Percentiles rank a stretch among this genome's conserved stretches.
Evolutionary conservation across 495 filamentous ascomycete genomes (phyloP).

Genomic region (Annulohypoxylon bovei): DNA sequence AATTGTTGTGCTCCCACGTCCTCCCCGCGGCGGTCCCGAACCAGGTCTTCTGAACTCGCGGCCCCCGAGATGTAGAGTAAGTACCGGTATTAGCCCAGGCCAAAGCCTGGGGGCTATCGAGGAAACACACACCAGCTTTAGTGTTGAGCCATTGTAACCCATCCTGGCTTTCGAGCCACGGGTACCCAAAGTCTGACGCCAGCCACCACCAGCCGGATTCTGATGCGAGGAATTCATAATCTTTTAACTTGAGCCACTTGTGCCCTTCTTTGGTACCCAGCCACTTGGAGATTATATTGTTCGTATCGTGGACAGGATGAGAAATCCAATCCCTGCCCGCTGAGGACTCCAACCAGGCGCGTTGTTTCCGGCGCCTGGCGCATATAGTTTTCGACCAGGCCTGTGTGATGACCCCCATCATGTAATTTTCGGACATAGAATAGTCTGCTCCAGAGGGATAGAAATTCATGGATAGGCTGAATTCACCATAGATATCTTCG

Average conservation of each 20-base stretch:
- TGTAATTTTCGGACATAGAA: neutral
- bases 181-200: conserved; percentile 12
- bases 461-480: neutral
- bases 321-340: neutral
- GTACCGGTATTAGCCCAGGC: conserved; percentile 24
- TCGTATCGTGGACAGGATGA: neutral
- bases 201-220: conserved; percentile 25
- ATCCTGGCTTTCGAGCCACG: conserved; percentile 18
- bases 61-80: neutral
- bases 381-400: neutral
- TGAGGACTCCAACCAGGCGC: neutral
- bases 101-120: conserved; percentile 10
- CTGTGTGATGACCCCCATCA: neutral
- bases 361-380: neutral
- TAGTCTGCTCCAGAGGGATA: neutral
- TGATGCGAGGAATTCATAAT: neutral
- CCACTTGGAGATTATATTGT: conserved; percentile 21
- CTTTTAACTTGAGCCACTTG: conserved; percentile 11
- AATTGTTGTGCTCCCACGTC: conserved; percentile 9
- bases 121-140: neutral
- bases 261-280: neutral
- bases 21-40: neutral
- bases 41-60: conserved; percentile 22
- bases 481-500: neutral
- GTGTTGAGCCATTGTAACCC: conserved; percentile 23